A percentile compares a stretch with the other conserved stretches of the same genome.
phyloP scores from a whole-genome alignment of 1,284 basidiomycete genomes.

The Peniophora sp. region DNA sequence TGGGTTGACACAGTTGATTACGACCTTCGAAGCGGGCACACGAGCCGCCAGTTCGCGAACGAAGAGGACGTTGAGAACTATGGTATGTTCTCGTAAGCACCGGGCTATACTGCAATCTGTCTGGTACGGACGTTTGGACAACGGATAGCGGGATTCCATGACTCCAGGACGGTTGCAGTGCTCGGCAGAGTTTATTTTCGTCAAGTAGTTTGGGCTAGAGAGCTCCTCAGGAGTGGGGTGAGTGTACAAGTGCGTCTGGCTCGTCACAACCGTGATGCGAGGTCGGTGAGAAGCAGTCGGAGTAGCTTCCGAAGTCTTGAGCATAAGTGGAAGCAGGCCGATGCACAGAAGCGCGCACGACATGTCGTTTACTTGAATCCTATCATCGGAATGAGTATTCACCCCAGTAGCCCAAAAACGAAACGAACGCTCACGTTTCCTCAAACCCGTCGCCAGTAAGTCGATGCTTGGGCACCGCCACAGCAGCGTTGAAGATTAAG shows the following conservation, averaged over 20 bases:
- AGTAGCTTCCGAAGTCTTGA: constrained; percentile 22
- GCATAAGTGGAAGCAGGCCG: constrained; percentile 33
- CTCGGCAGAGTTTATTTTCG: constrained; percentile 17
- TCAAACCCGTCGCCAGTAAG: constrained; percentile 22
- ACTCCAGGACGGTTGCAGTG: constrained; percentile 12
- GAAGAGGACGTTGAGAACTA: constrained; percentile 39
- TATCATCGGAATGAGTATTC: constrained; percentile 11
- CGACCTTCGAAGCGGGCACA: constrained; percentile 17
- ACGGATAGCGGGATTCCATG: not conserved
- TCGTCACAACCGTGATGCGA: constrained; percentile 19
- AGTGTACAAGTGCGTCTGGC: constrained; percentile 17
- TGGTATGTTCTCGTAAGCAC: not conserved
- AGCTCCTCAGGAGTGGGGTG: constrained; percentile 2
- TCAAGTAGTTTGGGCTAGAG: constrained; percentile 19
- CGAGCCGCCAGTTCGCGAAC: constrained; percentile 29
- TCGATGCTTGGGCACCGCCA: constrained; percentile 10
- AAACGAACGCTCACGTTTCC: constrained; percentile 14
- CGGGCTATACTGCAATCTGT: not conserved
- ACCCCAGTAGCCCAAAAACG: no score
- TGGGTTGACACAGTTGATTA: constrained; percentile 18
- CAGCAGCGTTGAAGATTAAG: constrained; percentile 23
- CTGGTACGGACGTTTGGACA: not conserved
- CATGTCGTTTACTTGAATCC: constrained; percentile 36
- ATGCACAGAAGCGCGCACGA: constrained; percentile 29
- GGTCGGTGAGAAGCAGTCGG: constrained; percentile 9